Evolutionary conservation across 2,329 filamentous ascomycete genomes (phyloP).

Genomic region (Apiospora hydei): DNA sequence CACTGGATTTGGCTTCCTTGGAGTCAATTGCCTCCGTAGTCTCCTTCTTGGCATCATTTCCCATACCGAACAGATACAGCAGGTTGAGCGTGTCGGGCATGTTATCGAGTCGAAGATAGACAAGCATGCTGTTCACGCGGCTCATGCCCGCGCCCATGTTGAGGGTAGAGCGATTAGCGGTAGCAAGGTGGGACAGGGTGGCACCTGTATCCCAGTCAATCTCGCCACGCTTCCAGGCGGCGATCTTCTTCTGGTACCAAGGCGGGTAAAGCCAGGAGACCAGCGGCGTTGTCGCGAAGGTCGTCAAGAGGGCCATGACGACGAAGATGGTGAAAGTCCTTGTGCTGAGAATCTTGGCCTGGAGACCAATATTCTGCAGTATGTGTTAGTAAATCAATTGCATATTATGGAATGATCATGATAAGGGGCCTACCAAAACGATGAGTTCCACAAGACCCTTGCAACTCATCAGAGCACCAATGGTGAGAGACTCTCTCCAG

Average conservation of each 20-base stretch:
- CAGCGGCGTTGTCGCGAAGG: constrained; percentile 75
- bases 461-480: constrained; percentile 90
- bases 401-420: neutral
- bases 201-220: constrained; percentile 84
- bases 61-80: constrained; percentile 73
- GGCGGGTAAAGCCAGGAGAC: constrained; percentile 71
- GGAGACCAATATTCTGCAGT: constrained; percentile 70
- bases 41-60: constrained; percentile 36
- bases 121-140: constrained; percentile 70
- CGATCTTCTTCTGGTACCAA: constrained; percentile 77
- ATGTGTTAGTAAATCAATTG: constrained; percentile 28
- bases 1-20: constrained; percentile 30
- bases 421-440: constrained; percentile 72
- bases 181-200: constrained; percentile 47
- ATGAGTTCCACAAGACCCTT: constrained; percentile 96
- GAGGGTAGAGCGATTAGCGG: constrained; percentile 36
- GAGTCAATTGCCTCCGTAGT: constrained; percentile 19
- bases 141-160: constrained; percentile 43
- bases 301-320: constrained; percentile 82
- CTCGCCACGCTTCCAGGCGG: constrained; percentile 65
- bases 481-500: constrained; percentile 89
- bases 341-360: constrained; percentile 73
- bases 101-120: constrained; percentile 85
- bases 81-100: constrained; percentile 84
- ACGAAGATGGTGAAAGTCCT: constrained; percentile 83